Evolutionary conservation across 2,329 filamentous ascomycete genomes (phyloP).

Genomic region (Claviceps paspali): DNA sequence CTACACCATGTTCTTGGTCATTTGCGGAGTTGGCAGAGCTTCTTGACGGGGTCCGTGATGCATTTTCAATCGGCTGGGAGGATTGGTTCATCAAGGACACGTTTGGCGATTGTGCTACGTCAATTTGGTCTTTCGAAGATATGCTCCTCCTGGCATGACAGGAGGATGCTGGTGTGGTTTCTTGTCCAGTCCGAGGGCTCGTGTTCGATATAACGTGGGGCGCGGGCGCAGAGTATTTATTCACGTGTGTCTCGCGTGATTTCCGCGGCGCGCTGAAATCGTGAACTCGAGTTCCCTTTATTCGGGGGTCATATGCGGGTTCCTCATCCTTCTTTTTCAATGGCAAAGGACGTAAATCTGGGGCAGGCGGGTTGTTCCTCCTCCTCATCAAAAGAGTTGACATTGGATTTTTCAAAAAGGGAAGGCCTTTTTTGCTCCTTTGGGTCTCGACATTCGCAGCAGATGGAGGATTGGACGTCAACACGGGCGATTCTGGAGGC

Average conservation of each 20-base stretch:
- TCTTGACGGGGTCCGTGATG: background rate
- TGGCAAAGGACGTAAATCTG: conserved; percentile 27
- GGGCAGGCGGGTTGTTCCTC: conserved; percentile 34
- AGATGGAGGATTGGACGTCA: conserved; percentile 12
- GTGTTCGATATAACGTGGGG: background rate
- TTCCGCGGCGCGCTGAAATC: conserved; percentile 48
- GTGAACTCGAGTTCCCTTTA: conserved; percentile 48
- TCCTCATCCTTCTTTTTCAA: conserved; percentile 25
- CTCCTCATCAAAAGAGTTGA: conserved; percentile 42
- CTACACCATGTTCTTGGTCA: background rate
- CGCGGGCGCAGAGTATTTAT: background rate
- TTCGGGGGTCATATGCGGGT: conserved; percentile 44
- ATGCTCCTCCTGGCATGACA: conserved; percentile 3
- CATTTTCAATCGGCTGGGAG: background rate
- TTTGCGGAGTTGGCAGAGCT: background rate
- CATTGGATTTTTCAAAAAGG: conserved; percentile 45
- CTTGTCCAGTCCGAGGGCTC: background rate
- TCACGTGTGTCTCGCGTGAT: background rate
- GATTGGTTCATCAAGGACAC: background rate
- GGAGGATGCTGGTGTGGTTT: conserved; percentile 9
- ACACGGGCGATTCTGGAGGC: conserved; percentile 20
- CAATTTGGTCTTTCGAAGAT: background rate
- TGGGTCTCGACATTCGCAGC: conserved; percentile 20
- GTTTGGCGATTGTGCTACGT: background rate
- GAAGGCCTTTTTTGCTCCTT: conserved; percentile 38